phyloP scores from a whole-genome alignment of 2,329 filamentous ascomycete genomes.

The Volutella citrinella region DNA sequence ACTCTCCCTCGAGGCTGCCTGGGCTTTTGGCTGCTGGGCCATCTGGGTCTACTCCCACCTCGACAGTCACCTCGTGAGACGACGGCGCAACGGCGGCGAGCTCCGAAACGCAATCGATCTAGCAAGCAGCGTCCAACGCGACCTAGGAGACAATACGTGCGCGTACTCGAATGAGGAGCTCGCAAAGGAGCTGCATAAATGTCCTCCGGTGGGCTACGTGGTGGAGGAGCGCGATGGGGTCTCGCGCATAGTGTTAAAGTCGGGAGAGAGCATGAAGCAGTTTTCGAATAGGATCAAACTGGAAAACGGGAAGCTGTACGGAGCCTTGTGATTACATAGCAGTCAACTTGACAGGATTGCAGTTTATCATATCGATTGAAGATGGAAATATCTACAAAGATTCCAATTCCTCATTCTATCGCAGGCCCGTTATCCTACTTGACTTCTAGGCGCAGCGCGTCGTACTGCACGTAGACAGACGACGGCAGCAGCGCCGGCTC shows the following conservation, averaged over 20 bases:
- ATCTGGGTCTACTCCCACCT: slow-evolving; percentile 1
- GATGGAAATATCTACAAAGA: no score
- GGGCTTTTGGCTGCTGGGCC: not conserved
- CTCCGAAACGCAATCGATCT: not conserved
- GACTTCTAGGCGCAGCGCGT: slow-evolving; percentile 60
- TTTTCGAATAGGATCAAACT: no score
- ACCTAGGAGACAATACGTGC: slow-evolving; percentile 1
- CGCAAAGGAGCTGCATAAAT: not conserved
- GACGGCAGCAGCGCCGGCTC: slow-evolving; percentile 55
- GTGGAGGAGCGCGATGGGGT: not conserved
- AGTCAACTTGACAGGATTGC: no score
- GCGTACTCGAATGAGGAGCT: slow-evolving; percentile 2
- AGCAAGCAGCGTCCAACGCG: not conserved
- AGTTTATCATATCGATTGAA: no score
- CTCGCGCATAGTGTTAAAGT: not conserved
- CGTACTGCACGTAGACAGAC: slow-evolving; percentile 62
- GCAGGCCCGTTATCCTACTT: no score
- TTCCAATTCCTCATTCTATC: no score
- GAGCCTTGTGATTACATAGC: no score
- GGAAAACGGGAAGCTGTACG: not conserved
- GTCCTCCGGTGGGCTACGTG: not conserved
- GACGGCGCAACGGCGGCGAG: not conserved
- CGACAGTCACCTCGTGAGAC: slow-evolving; percentile 1
- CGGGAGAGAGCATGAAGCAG: no score
- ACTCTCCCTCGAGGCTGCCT: not conserved